Conservation (phyloP, 768 basidiomycete genomes). For the Phylloporus scabripes region DNA sequence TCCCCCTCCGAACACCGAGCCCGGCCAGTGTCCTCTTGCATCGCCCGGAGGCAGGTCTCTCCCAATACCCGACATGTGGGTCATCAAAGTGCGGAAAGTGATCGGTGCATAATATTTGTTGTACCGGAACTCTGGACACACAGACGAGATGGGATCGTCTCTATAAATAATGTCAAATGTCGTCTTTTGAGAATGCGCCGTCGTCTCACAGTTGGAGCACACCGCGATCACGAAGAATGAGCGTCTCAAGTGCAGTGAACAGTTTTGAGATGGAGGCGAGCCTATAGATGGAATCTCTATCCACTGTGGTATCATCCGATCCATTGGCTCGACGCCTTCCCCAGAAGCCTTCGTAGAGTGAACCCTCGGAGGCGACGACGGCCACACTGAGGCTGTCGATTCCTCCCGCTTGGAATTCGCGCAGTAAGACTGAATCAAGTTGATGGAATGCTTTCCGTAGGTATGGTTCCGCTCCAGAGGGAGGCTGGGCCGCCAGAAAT, state of each 20-base stretch:
- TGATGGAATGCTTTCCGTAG: conserved; percentile 6
- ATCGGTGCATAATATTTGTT: conserved; percentile 26
- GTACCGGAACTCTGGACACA: conserved; percentile 20
- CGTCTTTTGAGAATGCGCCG: neutral
- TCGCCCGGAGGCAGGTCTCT: conserved; percentile 34
- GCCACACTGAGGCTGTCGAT: conserved; percentile 49
- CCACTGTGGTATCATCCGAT: conserved; percentile 25
- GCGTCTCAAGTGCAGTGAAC: conserved; percentile 43
- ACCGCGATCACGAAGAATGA: conserved; percentile 45
- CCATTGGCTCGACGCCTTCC: conserved; percentile 44
- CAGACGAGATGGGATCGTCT: conserved; percentile 43
- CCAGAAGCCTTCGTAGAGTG: conserved; percentile 42
- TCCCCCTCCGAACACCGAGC: conserved; percentile 21
- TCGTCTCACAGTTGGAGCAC: conserved; percentile 32
- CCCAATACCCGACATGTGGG: conserved; percentile 34
- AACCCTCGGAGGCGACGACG: conserved; percentile 41
- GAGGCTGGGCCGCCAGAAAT: conserved; percentile 9
- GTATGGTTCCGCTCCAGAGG: conserved; percentile 9
- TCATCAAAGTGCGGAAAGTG: conserved; percentile 39
- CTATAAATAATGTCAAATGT: conserved; percentile 12
- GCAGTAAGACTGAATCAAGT: conserved; percentile 8
- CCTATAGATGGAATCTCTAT: conserved; percentile 46
- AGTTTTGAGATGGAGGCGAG: conserved; percentile 50
- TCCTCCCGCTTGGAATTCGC: conserved; percentile 26
- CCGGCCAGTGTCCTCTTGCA: conserved; percentile 37